Percentiles rank a stretch among this genome's conserved stretches.
These are phyloP conservation scores for Centaurea solstitialis DNA, from an alignment of 129 eudicot species.

Conservation along the genomic window DNA sequence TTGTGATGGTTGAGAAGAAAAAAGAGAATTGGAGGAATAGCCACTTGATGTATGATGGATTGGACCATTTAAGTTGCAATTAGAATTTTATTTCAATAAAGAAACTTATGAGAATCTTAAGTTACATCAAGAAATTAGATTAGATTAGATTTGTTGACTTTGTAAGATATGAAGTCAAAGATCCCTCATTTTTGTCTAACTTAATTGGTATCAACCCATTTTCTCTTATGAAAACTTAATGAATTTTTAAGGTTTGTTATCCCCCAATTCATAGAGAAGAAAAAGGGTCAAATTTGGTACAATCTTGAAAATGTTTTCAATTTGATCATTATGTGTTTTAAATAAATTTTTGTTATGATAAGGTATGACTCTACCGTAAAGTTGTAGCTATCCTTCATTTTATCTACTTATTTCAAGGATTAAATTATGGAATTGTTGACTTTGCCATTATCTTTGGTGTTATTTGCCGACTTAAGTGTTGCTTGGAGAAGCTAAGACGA, in stretches of 20 bases:
- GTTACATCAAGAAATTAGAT: constrained; percentile 17
- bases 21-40: constrained; percentile 36
- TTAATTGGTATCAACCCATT: constrained; percentile 55
- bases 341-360: background rate
- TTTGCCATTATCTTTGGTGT: background rate
- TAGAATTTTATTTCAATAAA: constrained; percentile 9
- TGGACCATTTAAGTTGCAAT: constrained; percentile 39
- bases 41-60: constrained; percentile 54
- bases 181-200: constrained; percentile 41
- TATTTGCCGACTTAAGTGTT: constrained; percentile 5
- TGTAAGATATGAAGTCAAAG: constrained; percentile 45
- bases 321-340: background rate
- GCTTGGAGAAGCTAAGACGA: constrained; percentile 6
- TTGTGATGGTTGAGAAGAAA: constrained; percentile 42
- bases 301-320: background rate
- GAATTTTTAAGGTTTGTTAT: constrained; percentile 7
- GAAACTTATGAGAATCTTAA: constrained; percentile 22
- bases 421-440: background rate
- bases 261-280: background rate
- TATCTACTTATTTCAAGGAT: background rate
- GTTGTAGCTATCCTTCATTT: background rate
- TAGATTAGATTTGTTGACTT: constrained; percentile 45
- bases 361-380: background rate
- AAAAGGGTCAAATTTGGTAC: background rate
- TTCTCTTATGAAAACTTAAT: constrained; percentile 23